Base-by-base conservation (phyloP, 306 rosid species). In the Hippophae tibetana region DNA sequence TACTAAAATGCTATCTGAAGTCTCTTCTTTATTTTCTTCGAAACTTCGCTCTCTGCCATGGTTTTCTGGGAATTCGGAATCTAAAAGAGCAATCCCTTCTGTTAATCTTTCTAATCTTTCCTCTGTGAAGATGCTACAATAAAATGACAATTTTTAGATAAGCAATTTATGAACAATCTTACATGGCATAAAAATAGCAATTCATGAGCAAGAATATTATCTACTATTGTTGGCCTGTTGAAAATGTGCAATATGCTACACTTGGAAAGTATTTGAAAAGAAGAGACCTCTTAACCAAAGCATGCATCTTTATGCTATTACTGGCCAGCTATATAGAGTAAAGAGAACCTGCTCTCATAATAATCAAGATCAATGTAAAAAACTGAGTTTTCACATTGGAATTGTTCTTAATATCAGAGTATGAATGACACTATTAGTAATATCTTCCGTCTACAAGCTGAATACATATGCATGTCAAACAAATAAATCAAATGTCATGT, bases 51-150 rank as follows among this genome's bases (percentile, higher is more conserved):
- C 83, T 41, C 52, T 56, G 57, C 57, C 23, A 58, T 40, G 55
- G 42, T 76, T 78, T 58, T 80, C 89, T 65, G 67, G 31, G 45
- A 48, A 69, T 63, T 82, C 90, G 13, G 76, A 75, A 76, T 86
- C 74, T 65, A 88, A 76, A 77, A 79, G 74, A 57, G 69, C 82
- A 61, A 84, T 72, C 62, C 82, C 83, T 75, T 64, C 84, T 18
- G 90, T 82, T 74, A 93, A 72, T 67, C 90, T 79, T 64, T 93
- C 95, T 64, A 93, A 81, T 80, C 99, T 79, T 78, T 93, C 97
- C 81, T 93, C 97, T 18, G 79, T 84, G 82, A 93, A 89, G 73
- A 93, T 93, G 85, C 99, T 93, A 61, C 80, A 88, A 53, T 53
- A 59, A 76, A 78, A 44, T n/a, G 47, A 44, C 63, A 87, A 66